These are phyloP conservation scores for Solanum megistacrolobum DNA, from an alignment of 257 asterid species.

Conservation along the genomic window DNA sequence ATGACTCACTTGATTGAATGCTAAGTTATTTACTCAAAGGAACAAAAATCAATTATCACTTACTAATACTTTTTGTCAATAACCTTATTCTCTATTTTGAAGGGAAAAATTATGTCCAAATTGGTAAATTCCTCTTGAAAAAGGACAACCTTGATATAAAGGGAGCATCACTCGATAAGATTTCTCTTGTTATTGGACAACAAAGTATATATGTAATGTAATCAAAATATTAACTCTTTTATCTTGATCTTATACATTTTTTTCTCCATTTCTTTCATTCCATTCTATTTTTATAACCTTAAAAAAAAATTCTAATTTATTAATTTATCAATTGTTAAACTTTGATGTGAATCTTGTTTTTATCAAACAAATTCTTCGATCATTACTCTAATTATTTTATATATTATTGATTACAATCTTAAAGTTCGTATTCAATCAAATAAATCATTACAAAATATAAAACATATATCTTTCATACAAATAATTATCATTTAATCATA, in stretches of 20 bases:
- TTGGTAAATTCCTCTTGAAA: background rate
- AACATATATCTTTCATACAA: background rate
- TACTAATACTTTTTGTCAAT: too few relatives aligned
- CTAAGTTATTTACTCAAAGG: too few relatives aligned
- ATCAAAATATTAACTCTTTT: background rate
- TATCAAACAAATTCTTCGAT: background rate
- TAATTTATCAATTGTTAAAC: background rate
- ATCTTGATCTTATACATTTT: background rate
- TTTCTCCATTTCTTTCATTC: background rate
- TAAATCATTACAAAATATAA: background rate
- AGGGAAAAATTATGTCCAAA: background rate
- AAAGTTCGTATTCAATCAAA: background rate
- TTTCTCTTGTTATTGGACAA: background rate
- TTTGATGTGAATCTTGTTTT: background rate
- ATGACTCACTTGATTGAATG: background rate
- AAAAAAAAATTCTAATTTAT: background rate
- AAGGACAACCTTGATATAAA: background rate
- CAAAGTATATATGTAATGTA: background rate
- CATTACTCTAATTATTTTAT: background rate
- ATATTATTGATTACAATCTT: background rate
- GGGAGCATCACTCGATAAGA: background rate
- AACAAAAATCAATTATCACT: background rate
- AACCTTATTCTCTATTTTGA: too few relatives aligned
- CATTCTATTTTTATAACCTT: background rate
- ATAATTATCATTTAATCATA: background rate